Conservation (phyloP, 108 stramenopile genomes). For the Nannochloropsis granulata region DNA sequence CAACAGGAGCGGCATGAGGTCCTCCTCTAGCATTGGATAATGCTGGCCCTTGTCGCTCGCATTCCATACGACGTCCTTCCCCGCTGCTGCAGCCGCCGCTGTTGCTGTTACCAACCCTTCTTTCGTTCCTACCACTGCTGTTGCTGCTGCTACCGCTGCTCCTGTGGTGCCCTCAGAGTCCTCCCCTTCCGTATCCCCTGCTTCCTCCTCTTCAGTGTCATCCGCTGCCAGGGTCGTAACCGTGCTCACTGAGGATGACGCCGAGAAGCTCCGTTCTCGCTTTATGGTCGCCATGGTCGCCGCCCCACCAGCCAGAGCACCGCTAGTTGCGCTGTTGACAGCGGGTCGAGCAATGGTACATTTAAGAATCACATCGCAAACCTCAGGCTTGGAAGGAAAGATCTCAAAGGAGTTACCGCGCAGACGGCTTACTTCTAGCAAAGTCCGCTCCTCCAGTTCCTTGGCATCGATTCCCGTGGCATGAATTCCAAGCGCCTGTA, state of each 20-base stretch:
- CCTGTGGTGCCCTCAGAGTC: background rate
- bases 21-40: background rate
- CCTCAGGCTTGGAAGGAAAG: background rate
- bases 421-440: background rate
- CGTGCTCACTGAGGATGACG: background rate
- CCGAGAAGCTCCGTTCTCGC: background rate
- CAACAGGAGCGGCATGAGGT: background rate
- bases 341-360: background rate
- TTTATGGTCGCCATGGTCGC: background rate
- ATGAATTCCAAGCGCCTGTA: background rate
- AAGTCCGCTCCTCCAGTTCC: background rate
- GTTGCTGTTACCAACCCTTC: background rate
- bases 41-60: background rate
- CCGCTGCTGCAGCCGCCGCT: background rate
- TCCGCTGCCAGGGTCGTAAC: background rate
- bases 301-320: background rate
- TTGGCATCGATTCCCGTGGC: background rate
- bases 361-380: background rate
- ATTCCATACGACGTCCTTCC: background rate
- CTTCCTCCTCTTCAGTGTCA: background rate
- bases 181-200: background rate
- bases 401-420: background rate
- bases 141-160: background rate
- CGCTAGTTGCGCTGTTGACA: background rate
- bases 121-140: background rate